These are phyloP conservation scores for Rosa hybrid DNA, from an alignment of 331 rosid species.

Conservation along the genomic window DNA sequence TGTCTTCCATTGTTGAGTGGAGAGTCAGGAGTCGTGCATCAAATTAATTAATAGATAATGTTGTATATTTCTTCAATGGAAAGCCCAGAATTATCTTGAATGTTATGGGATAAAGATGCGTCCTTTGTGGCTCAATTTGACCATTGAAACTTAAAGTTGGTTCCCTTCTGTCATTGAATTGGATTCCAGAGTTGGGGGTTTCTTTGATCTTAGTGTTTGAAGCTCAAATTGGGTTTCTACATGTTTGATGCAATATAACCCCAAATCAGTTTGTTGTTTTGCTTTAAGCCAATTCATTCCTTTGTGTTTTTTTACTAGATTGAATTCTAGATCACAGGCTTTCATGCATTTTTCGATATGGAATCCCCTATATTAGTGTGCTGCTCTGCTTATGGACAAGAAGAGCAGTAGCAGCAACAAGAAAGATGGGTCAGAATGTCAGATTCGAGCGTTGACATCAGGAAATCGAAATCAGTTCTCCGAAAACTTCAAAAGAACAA, in stretches of 20 bases:
- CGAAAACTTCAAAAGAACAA: conserved; percentile 83
- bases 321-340: conserved; percentile 27
- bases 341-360: conserved; percentile 95
- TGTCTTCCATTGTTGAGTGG: too few relatives aligned
- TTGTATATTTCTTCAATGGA: too few relatives aligned
- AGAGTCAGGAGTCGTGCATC: too few relatives aligned
- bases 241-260: conserved; percentile 44
- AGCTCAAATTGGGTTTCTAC: conserved; percentile 19
- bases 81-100: too few relatives aligned
- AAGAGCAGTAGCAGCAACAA: conserved; percentile 66
- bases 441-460: conserved; percentile 39
- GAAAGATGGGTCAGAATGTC: conserved; percentile 45
- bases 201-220: conserved; percentile 45
- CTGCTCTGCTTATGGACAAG: conserved; percentile 88
- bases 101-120: background rate
- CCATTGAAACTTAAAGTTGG: background rate
- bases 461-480: conserved; percentile 65
- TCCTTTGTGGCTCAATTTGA: conserved; percentile 12
- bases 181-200: conserved; percentile 29
- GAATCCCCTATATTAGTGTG: conserved; percentile 95
- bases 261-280: conserved; percentile 18
- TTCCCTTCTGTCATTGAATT: conserved; percentile 20
- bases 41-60: too few relatives aligned
- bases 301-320: conserved; percentile 21
- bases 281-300: conserved; percentile 14